phyloP scores from a whole-genome alignment of 768 basidiomycete species.

The Rhodosporidiobolus sp. region DNA sequence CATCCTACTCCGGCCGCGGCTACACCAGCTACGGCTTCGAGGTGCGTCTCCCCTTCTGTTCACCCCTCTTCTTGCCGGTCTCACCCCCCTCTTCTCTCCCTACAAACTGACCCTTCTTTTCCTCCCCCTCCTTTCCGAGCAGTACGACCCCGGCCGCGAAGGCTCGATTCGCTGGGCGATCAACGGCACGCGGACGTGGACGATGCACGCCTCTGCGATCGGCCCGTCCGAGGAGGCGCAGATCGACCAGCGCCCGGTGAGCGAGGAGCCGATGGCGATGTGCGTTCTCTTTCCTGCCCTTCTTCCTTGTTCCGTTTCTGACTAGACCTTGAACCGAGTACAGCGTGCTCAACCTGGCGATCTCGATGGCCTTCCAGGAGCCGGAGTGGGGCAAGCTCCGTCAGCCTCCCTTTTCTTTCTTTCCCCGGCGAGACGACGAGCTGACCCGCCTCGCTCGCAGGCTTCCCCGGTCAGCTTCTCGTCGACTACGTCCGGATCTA shows the following conservation, averaged over 20 bases:
- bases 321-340: not conserved
- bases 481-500: constrained; percentile 46
- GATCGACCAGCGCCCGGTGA: constrained; percentile 64
- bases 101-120: not conserved
- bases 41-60: not conserved
- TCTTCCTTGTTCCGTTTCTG: not conserved
- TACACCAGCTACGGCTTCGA: constrained; percentile 34
- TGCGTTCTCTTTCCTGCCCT: constrained; percentile 49
- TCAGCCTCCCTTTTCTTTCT: too few relatives aligned
- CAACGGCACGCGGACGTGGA: constrained; percentile 68
- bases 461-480: constrained; percentile 62
- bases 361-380: constrained; percentile 5
- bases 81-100: not conserved
- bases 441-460: too few relatives aligned
- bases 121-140: constrained; percentile 26
- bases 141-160: constrained; percentile 46
- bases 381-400: constrained; percentile 55
- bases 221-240: constrained; percentile 61
- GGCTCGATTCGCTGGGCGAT: constrained; percentile 83
- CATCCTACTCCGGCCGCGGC: constrained; percentile 23
- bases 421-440: too few relatives aligned
- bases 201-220: constrained; percentile 61
- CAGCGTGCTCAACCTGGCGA: constrained; percentile 8
- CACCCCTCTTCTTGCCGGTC: too few relatives aligned
- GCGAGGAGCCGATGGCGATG: constrained; percentile 91